Conservation (phyloP, 345 rosid species). For the Salix suchowensis region DNA sequence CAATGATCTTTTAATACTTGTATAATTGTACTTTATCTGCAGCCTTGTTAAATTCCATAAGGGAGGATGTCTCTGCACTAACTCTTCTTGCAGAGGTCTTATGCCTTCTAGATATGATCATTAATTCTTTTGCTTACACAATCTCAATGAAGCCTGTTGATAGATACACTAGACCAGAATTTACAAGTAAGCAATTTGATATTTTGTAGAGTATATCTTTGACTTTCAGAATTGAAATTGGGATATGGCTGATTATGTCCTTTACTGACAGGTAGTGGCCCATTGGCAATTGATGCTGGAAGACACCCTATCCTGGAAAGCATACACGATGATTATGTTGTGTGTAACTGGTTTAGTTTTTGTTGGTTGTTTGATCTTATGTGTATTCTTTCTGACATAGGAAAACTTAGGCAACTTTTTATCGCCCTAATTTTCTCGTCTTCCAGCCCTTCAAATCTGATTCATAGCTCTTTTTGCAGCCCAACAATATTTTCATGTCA, state of each 20-base stretch:
- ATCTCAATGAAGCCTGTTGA: slow-evolving; percentile 86
- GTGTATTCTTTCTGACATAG: not conserved
- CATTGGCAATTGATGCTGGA: slow-evolving; percentile 91
- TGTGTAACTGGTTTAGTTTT: slow-evolving; percentile 24
- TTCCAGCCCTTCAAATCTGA: slow-evolving; percentile 4
- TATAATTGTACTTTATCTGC: slow-evolving; percentile 25
- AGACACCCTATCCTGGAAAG: slow-evolving; percentile 92
- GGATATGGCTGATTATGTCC: slow-evolving; percentile 14
- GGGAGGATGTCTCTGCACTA: slow-evolving; percentile 69
- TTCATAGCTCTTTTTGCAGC: slow-evolving; percentile 44
- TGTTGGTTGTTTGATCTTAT: not conserved
- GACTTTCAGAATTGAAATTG: not conserved
- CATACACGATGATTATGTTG: slow-evolving; percentile 81
- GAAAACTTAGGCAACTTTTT: not conserved
- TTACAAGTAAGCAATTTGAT: slow-evolving; percentile 53
- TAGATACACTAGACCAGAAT: slow-evolving; percentile 74
- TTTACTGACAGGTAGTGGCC: slow-evolving; percentile 62
- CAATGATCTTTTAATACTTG: slow-evolving; percentile 4
- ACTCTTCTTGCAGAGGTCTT: slow-evolving; percentile 89
- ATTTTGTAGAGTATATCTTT: not conserved
- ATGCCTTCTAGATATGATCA: slow-evolving; percentile 93
- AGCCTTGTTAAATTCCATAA: slow-evolving; percentile 76
- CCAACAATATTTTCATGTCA: slow-evolving; percentile 85
- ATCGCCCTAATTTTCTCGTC: not conserved
- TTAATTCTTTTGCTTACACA: slow-evolving; percentile 85